Conservation (phyloP, 495 filamentous ascomycete genomes). For the Daldinia childiae region DNA sequence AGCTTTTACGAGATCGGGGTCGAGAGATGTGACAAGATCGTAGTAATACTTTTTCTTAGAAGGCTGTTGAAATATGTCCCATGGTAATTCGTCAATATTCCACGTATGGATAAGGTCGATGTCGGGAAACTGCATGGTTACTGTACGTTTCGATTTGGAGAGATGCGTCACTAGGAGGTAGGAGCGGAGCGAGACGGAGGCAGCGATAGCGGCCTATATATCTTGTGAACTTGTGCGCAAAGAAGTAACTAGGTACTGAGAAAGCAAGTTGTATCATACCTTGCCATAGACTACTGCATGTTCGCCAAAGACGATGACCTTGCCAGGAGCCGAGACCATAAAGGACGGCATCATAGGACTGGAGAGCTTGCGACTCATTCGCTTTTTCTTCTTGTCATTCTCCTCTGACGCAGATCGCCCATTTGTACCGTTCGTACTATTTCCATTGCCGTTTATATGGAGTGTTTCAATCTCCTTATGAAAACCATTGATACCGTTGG, state of each 20-base stretch:
- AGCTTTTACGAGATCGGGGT: constrained; percentile 78
- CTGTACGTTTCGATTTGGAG: constrained; percentile 82
- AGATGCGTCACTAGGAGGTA: constrained; percentile 94
- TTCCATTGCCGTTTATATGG: constrained; percentile 33
- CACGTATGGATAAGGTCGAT: constrained; percentile 87
- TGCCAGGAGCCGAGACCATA: constrained; percentile 97
- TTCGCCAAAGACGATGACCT: constrained; percentile 97
- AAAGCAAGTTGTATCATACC: constrained; percentile 54
- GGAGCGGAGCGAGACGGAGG: constrained; percentile 90
- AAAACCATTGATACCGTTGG: constrained; percentile 49
- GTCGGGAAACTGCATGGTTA: constrained; percentile 88
- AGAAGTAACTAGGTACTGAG: not conserved
- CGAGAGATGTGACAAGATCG: constrained; percentile 82
- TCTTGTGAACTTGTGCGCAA: constrained; percentile 21
- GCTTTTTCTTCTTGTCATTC: constrained; percentile 39
- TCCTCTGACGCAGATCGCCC: constrained; percentile 35
- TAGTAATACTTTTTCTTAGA: constrained; percentile 94
- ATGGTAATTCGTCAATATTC: constrained; percentile 90
- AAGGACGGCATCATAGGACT: constrained; percentile 81
- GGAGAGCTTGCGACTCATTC: constrained; percentile 61
- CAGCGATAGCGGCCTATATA: constrained; percentile 83
- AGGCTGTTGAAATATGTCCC: constrained; percentile 78
- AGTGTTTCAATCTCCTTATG: constrained; percentile 39
- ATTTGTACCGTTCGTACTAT: constrained; percentile 23
- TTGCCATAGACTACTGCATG: constrained; percentile 97